Base-by-base conservation (phyloP, 2,329 filamentous ascomycete species). In the Thyridium curvatum region DNA sequence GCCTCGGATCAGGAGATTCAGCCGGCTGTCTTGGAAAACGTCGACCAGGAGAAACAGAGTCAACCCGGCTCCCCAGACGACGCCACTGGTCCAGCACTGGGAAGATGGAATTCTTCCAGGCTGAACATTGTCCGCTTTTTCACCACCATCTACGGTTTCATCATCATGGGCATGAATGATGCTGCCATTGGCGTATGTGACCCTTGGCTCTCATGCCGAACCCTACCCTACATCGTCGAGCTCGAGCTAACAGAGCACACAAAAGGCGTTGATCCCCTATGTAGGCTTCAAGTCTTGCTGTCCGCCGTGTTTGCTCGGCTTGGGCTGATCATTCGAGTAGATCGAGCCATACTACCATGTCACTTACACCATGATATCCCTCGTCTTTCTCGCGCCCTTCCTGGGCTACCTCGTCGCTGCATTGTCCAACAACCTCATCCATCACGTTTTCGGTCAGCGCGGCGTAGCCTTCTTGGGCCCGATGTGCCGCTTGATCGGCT, bases 91-190 rank as follows among this genome's bases (percentile, higher is more conserved):
- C 6, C 10, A 10, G 21, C 21, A 4, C 50, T 65, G 13, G 73
- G 83, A 50, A 63, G 56, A 56, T 87, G 83, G 84, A 85, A 85
- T 50, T 59, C 63, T n/a, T 72, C 82, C 0, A 56, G 61, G 8
- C 64, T 66, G 32, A 86, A 82, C 52, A 60, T 74, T 4, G 79
- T 65, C 48, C 72, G 80, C 30, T 75, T 77, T 34, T 57, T 74
- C 29, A 68, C 75, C 1, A 72, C 77, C 3, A 77, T 81, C 49
- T 77, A 74, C 58, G 70, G 72, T 5, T 78, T 86, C 46, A 61
- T 80, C 15, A 65, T 84, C 26, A 75, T 84, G 65, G 83, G 83
- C 7, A 72, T 81, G 62, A 84, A 83, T 49, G 83, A 87, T 59
- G 82, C 74, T 9, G 74, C 75, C 17, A 69, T 78, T 33, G 81